Percentiles rank a stretch among this genome's conserved stretches.
Conservation (phyloP, 2,329 filamentous ascomycete species). For the Neonectria magnoliae region DNA sequence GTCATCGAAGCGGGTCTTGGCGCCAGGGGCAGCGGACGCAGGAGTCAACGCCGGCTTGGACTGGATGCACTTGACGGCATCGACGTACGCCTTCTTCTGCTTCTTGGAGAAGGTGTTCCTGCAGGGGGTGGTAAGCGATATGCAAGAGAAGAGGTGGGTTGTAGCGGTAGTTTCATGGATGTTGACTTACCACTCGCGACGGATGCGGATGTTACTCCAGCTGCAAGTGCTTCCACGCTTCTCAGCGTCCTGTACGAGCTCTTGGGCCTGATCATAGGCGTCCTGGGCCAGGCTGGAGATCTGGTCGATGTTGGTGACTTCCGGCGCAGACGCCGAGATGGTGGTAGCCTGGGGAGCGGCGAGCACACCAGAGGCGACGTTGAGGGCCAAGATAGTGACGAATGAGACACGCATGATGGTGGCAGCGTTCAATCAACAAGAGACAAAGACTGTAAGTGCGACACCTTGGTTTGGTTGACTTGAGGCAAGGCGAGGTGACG, state of each 20-base stretch:
- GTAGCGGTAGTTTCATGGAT: not conserved
- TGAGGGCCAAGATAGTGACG: constrained; percentile 35
- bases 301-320: constrained; percentile 34
- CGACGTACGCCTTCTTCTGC: constrained; percentile 51
- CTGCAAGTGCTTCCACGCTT: constrained; percentile 40
- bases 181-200: constrained; percentile 44
- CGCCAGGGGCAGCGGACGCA: constrained; percentile 51
- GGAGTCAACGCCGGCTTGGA: constrained; percentile 49
- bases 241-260: constrained; percentile 25
- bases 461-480: constrained; percentile 17
- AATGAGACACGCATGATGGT: constrained; percentile 34
- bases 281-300: constrained; percentile 34
- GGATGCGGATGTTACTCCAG: constrained; percentile 44
- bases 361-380: constrained; percentile 34
- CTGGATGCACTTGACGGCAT: constrained; percentile 57
- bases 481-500: constrained; percentile 15
- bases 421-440: constrained; percentile 14
- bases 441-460: not conserved
- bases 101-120: constrained; percentile 40
- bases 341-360: constrained; percentile 32
- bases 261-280: constrained; percentile 40
- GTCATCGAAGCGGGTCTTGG: constrained; percentile 59
- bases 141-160: not conserved
- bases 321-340: constrained; percentile 23
- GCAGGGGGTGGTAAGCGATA: not conserved